Percentiles rank a stretch among this genome's conserved stretches.
phyloP scores from a whole-genome alignment of 163 green algal species.

The Scenedesmus sp. region DNA sequence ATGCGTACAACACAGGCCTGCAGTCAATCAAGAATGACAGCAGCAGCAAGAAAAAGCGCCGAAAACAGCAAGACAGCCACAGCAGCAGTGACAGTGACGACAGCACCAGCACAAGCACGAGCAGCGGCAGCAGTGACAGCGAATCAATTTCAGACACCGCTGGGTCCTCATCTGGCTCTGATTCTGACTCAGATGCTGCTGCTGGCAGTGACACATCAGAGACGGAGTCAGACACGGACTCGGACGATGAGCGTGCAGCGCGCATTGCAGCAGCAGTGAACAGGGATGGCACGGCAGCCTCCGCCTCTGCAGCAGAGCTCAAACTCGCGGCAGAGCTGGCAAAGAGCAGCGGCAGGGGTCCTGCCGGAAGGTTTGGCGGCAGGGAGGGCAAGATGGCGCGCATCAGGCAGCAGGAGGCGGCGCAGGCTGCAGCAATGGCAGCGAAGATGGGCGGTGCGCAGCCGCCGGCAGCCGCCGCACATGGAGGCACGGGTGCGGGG shows the following conservation, averaged over 20 bases:
- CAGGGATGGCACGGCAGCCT: constrained; percentile 79
- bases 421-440: constrained; percentile 57
- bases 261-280: constrained; percentile 57
- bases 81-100: constrained; percentile 40
- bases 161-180: background rate
- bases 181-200: constrained; percentile 29
- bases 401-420: constrained; percentile 79
- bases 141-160: constrained; percentile 2
- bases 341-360: constrained; percentile 70
- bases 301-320: constrained; percentile 73
- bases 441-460: constrained; percentile 44
- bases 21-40: constrained; percentile 15
- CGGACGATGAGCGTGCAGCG: constrained; percentile 31
- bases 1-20: constrained; percentile 53
- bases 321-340: constrained; percentile 77
- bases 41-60: constrained; percentile 21
- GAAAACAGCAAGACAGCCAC: background rate
- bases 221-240: constrained; percentile 24
- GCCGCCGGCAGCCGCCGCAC: background rate
- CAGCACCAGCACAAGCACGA: constrained; percentile 6
- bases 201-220: background rate
- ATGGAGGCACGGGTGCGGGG: background rate
- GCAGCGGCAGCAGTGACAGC: constrained; percentile 50
- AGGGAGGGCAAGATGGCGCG: constrained; percentile 87
- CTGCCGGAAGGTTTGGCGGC: constrained; percentile 62